Evolutionary conservation across 1,284 basidiomycete genomes (phyloP), one percentile per base, ranked within the genome.

Genomic region (Sanghuangporus baumii): DNA sequence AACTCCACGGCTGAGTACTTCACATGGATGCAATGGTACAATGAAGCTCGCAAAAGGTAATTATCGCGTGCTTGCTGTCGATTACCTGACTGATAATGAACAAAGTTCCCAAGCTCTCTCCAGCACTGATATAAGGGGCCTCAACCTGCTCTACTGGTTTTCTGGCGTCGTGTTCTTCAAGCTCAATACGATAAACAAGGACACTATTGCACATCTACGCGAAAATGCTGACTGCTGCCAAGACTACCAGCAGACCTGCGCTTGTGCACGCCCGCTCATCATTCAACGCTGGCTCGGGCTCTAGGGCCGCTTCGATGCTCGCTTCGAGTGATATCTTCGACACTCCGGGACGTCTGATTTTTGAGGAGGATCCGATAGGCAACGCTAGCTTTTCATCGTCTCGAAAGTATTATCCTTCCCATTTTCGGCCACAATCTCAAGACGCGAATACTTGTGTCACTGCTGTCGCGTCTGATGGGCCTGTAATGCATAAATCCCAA

Each of bases 271-370:
- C 52, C 11, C 52, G 52, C 16, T 54, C 52, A 16, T 54, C 52
- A 9, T 54, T 54, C 31, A 34, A 54, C n/a, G 52, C 52, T 11
- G 14, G 36, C 34, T 37, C 26, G 52, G 16, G 52, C 31, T 36
- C 52, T 8, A 37, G 55, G 23, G 20, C 37, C 12, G 55, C 55
- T 7, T 57, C 55, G 8, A 57, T 37, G 40, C 37, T 57, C 55
- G 31, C 55, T 23, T n/a, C 43, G 20, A 31, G 11, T 14, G 55
- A 57, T 18, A 57, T 57, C 38, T 57, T 57, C n/a, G 55, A 57
- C 55, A 20, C 55, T 3, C 55, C 55, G 23, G 55, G 43, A 6
- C 55, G 55, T 12, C 6, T 47, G 23, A 43, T 57, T 38, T 41
- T 43, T 16, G 55, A 57, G 7, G 40, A 37, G 16, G 52, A 57